Conservation (phyloP, 352 stramenopile species). For the Globisporangium ultimum region DNA sequence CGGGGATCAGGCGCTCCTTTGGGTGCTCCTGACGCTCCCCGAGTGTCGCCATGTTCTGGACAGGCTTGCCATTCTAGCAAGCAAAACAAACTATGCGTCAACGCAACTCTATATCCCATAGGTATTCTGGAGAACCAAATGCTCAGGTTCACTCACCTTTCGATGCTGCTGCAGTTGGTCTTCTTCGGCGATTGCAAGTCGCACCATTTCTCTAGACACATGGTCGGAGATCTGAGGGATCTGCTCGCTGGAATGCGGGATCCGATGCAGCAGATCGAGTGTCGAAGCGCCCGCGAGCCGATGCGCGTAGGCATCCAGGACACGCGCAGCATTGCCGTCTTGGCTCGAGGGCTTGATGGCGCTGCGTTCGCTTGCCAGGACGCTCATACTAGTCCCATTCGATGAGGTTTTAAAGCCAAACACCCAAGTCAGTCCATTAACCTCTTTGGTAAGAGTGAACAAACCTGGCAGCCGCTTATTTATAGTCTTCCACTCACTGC, state of each 20-base stretch:
- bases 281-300: slow-evolving; percentile 42
- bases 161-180: slow-evolving; percentile 7
- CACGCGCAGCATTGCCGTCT: slow-evolving; percentile 2
- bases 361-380: background rate
- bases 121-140: no score
- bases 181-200: slow-evolving; percentile 19
- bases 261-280: slow-evolving; percentile 54
- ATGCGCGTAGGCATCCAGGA: slow-evolving; percentile 24
- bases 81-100: background rate
- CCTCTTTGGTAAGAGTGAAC: no score
- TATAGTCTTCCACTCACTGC: background rate
- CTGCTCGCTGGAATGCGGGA: slow-evolving; percentile 8
- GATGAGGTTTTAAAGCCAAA: no score
- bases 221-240: slow-evolving; percentile 8
- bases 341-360: background rate
- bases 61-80: slow-evolving; percentile 7
- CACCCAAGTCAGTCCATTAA: no score
- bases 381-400: background rate
- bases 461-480: background rate
- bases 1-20: slow-evolving; percentile 31
- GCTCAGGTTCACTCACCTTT: slow-evolving; percentile 3
- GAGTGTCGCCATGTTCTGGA: slow-evolving; percentile 35
- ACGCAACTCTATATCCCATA: no score
- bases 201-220: slow-evolving; percentile 50
- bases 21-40: slow-evolving; percentile 26